Evolutionary conservation across 1,284 basidiomycete genomes (phyloP).

Genomic region (Anthracocystis setariae): DNA sequence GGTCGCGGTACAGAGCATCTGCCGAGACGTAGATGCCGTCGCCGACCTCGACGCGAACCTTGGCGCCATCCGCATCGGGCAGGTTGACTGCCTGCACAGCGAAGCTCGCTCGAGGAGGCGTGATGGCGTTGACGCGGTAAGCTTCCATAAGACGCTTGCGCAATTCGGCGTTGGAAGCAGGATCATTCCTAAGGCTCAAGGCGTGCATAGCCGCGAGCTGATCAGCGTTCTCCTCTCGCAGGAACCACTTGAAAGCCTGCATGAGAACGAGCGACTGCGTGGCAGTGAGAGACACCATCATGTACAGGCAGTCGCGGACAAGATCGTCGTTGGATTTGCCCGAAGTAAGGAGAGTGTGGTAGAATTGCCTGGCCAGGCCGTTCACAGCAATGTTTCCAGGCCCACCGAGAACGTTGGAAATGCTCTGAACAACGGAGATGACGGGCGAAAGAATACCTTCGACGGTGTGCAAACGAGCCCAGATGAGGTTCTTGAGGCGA

Average conservation of each 20-base stretch:
- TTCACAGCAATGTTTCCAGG: slow-evolving; percentile 44
- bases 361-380: slow-evolving; percentile 43
- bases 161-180: slow-evolving; percentile 30
- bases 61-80: slow-evolving; percentile 26
- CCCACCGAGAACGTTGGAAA: slow-evolving; percentile 47
- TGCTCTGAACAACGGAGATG: slow-evolving; percentile 32
- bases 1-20: slow-evolving; percentile 40
- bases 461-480: slow-evolving; percentile 41
- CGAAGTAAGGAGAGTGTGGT: slow-evolving; percentile 35
- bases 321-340: slow-evolving; percentile 49
- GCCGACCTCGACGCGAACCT: slow-evolving; percentile 28
- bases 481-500: slow-evolving; percentile 43
- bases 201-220: slow-evolving; percentile 26
- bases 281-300: slow-evolving; percentile 47
- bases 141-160: slow-evolving; percentile 44
- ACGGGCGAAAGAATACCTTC: slow-evolving; percentile 37
- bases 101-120: slow-evolving; percentile 38
- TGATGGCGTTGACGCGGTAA: slow-evolving; percentile 39
- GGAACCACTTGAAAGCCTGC: slow-evolving; percentile 45
- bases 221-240: slow-evolving; percentile 31
- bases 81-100: slow-evolving; percentile 28
- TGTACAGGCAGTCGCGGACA: slow-evolving; percentile 37
- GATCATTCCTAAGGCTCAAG: slow-evolving; percentile 32
- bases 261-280: slow-evolving; percentile 44
- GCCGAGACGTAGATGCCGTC: slow-evolving; percentile 46